Evolutionary conservation across 768 basidiomycete genomes (phyloP), one percentile per base, ranked within the genome.

Genomic region (Candolleomyces eurysporus): DNA sequence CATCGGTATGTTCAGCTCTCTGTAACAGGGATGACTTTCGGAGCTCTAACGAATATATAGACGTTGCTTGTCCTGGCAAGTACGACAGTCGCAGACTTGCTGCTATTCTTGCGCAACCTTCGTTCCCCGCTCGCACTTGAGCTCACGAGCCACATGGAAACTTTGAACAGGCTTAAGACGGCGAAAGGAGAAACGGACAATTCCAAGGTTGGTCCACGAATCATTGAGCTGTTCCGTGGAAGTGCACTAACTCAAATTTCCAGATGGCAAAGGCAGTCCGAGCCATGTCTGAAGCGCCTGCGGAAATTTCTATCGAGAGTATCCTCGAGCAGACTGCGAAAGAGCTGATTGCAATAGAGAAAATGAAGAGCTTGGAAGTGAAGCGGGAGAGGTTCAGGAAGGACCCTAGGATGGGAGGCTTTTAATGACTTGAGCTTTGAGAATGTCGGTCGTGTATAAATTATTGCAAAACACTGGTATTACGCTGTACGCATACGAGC

Each of bases 271-370:
- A 87, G n/a, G 79, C 85, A 14, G 67, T 86, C 54, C 76, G 79
- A 60, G 74, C 70, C 57, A 71, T 88, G 65, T 73, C 78, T 17
- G 87, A 89, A 61, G 76, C 84, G 36, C 79, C 80, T 2, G 70
- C 76, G 1, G 82, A 83, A 30, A 71, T 79, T 1, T 65, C 79
- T 8, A 67, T 79, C 32, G 81, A 80, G 5, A 67, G 68, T n/a
- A 70, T 89, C 57, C 70, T 89, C 4, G 79, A 81, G 42, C 87
- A 90, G 64, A 77, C 79, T n/a, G 77, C 75, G 48, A 85, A 84
- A 56, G 89, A 91, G 61, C 74, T 90, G 4, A 72, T 84, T 7
- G 88, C 89, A 2, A 83, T 86, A 51, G 90, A 92, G 71, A 90
- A 89, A 70, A 72, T 92, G 55, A 79, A 85, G 52, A 75, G 81